phyloP scores from a whole-genome alignment of 176 grass and related monocot genomes.

The Oryza officinalis region DNA sequence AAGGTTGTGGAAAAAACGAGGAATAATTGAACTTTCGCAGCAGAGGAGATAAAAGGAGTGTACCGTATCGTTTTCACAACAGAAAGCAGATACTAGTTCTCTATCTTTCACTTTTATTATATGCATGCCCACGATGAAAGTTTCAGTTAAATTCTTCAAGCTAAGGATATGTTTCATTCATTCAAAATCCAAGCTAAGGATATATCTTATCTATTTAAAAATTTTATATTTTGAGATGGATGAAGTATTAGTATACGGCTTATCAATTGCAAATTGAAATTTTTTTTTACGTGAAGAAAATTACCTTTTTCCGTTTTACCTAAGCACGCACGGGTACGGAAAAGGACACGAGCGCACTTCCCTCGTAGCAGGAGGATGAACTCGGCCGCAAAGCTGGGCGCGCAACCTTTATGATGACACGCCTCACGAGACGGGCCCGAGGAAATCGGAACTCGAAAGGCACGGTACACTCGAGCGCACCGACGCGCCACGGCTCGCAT shows the following conservation, averaged over 20 bases:
- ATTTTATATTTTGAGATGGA: too few species aligned
- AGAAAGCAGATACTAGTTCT: background rate
- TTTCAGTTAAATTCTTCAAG: too few species aligned
- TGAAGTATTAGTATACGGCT: background rate
- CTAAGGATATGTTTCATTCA: too few species aligned
- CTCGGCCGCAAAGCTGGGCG: background rate
- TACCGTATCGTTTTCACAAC: background rate
- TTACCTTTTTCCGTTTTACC: background rate
- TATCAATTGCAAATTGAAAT: background rate
- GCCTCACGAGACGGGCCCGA: background rate
- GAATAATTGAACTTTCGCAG: background rate
- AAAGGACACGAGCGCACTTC: constrained; percentile 17
- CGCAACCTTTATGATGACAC: background rate
- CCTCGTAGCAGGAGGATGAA: background rate
- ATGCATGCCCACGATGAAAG: background rate
- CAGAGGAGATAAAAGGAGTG: background rate
- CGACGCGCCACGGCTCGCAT: too few species aligned
- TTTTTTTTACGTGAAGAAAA: background rate
- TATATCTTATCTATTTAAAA: too few species aligned
- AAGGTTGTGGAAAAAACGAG: background rate
- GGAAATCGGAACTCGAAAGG: too few species aligned
- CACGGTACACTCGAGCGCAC: too few species aligned
- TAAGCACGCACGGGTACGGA: constrained; percentile 14
- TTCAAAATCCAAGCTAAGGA: too few species aligned
- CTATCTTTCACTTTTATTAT: background rate